Evolutionary conservation across 31 red algal genomes (phyloP), one percentile per base, ranked within the genome.

Genomic region (Asparagopsis taxiformis): DNA sequence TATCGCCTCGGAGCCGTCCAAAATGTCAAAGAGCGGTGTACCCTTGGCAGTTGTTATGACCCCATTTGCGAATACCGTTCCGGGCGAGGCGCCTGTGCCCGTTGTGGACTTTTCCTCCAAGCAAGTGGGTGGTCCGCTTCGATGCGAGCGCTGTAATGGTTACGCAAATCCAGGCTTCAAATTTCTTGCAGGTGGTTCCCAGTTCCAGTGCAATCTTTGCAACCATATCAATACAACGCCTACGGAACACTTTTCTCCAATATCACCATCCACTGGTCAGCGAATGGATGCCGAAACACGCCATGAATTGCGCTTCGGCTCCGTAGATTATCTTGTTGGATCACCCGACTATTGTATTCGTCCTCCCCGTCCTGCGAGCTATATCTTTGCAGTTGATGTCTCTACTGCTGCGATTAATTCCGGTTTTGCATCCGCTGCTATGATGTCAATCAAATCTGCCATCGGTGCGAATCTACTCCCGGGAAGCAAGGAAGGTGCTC

Each of bases 141-240:
- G 94, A 31, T 97, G 94, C 51, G 59, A 65, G 55, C 77, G 93
- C 34, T 97, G 93, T 56, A 59, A 86, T 64, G 93, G 63, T 48
- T 97, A 97, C 58, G 80, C 87, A 2, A 97, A 97, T 31, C 87
- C 87, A 17, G 93, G 93, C 0, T 87, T 97, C 51, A 79, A 70
- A 26, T 97, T 91, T 44, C 66, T 70, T 29, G 70, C 67, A 28
- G 75, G 71, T 11, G 93, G 93, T 22, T 60, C 70, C 41, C 82
- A 91, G 55, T 97, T 92, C 53, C 63, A 73, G 31, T 97, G 93
- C 60, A 97, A 97, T 57, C 50, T 97, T 55, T 97, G 93, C 55
- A 53, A 56, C 31, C 77, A 83, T 60, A 17, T 65, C 56, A 87
- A 86, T 59, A 69, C 57, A 31, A 82, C 79, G 16, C 87, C 88